Conservation (phyloP, 192 early-diverging fungal genomes). For the Kickxella alabastrina region DNA sequence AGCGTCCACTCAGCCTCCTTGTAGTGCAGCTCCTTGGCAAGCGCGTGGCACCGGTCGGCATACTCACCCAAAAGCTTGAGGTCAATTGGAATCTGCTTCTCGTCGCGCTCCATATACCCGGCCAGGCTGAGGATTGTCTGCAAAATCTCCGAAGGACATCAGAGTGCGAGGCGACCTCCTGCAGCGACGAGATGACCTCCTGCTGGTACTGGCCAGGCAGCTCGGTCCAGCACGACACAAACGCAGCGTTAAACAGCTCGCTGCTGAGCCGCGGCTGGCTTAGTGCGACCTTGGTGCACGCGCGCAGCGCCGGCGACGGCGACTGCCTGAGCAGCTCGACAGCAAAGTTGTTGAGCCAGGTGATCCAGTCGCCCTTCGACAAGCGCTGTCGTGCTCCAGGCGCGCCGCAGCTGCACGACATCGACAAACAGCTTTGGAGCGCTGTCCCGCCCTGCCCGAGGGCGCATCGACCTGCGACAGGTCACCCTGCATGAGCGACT, state of each 20-base stretch:
- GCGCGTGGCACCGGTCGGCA: conserved; percentile 86
- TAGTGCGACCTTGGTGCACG: conserved; percentile 77
- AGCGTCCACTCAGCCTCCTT: conserved; percentile 87
- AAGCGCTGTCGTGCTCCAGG: conserved; percentile 58
- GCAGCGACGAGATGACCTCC: conserved; percentile 74
- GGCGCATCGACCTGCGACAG: too few species aligned
- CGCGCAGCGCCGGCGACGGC: conserved; percentile 85
- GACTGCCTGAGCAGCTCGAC: conserved; percentile 92
- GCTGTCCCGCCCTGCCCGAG: too few species aligned
- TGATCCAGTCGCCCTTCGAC: conserved; percentile 81
- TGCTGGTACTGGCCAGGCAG: conserved; percentile 81
- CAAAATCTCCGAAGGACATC: conserved; percentile 82
- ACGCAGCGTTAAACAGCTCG: conserved; percentile 92
- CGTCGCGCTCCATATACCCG: conserved; percentile 97
- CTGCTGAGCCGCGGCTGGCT: conserved; percentile 78
- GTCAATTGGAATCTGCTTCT: conserved; percentile 90
- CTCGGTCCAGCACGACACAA: conserved; percentile 93
- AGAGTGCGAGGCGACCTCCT: conserved; percentile 74
- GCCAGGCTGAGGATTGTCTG: conserved; percentile 89
- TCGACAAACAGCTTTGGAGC: conserved; percentile 3
- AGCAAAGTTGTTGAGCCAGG: conserved; percentile 88
- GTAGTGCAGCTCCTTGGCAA: conserved; percentile 94
- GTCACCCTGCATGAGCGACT: too few species aligned
- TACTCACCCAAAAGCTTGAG: conserved; percentile 81
- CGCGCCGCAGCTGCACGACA: conserved; percentile 67